Conservation (phyloP, 2,329 filamentous ascomycete genomes). For the Fusarium solani-melongenae region DNA sequence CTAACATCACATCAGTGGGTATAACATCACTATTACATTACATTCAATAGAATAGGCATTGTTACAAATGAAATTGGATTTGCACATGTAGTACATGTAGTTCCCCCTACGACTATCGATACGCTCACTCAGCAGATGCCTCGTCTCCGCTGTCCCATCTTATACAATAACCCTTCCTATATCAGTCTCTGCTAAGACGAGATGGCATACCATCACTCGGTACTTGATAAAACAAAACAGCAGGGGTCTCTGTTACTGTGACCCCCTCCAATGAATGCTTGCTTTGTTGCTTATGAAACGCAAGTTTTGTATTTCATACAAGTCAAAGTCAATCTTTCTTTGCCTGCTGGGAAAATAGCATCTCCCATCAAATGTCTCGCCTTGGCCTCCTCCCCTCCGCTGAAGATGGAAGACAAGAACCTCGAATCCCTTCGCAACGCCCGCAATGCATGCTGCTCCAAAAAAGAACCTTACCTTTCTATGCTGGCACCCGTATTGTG, state of each 20-base stretch:
- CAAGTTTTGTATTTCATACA: constrained; percentile 40
- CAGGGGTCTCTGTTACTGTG: background rate
- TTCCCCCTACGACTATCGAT: background rate
- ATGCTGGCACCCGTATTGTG: constrained; percentile 35
- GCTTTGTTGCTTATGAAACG: constrained; percentile 14
- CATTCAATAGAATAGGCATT: background rate
- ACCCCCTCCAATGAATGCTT: background rate
- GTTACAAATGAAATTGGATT: background rate
- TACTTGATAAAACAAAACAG: background rate
- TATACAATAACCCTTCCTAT: background rate
- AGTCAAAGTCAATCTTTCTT: constrained; percentile 39
- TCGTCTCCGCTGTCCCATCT: background rate
- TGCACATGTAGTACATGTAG: background rate
- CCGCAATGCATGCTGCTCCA: constrained; percentile 40
- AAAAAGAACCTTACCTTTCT: constrained; percentile 42
- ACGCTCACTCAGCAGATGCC: background rate
- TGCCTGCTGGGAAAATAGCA: constrained; percentile 19
- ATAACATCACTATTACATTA: background rate
- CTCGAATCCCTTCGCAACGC: constrained; percentile 40
- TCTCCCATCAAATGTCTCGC: constrained; percentile 5
- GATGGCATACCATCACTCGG: constrained; percentile 6
- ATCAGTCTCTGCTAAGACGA: background rate
- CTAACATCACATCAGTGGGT: background rate
- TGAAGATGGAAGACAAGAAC: constrained; percentile 20
- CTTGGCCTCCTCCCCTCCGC: background rate